Conservation (phyloP, 78 protist genomes). For the Monocercomonoides exilis region DNA sequence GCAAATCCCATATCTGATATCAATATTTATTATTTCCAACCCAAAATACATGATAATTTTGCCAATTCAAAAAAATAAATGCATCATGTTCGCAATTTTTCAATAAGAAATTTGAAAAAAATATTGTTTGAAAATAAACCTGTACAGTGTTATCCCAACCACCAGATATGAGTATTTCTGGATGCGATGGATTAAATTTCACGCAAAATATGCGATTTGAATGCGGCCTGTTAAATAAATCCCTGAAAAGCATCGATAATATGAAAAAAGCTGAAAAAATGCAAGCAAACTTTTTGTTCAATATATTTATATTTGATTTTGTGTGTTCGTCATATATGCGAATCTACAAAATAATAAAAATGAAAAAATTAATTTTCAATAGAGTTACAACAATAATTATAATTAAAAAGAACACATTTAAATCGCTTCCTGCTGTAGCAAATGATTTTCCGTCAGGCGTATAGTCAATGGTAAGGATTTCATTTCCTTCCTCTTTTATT, state of each 20-base stretch:
- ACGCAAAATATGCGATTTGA: constrained; percentile 16
- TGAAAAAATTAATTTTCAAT: background rate
- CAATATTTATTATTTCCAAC: background rate
- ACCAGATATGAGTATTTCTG: constrained; percentile 24
- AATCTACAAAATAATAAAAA: background rate
- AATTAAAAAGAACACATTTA: background rate
- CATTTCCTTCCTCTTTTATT: constrained; percentile 7
- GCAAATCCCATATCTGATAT: background rate
- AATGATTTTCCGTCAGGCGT: background rate
- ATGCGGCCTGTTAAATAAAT: background rate
- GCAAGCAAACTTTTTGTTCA: background rate
- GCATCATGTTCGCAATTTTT: background rate
- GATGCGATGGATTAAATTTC: constrained; percentile 15
- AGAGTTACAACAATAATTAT: background rate
- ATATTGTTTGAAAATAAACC: background rate
- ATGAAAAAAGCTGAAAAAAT: constrained; percentile 1
- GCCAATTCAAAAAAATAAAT: background rate
- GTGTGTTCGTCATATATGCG: constrained; percentile 31
- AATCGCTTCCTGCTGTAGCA: constrained; percentile 39
- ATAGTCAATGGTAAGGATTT: constrained; percentile 27
- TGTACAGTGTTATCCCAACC: constrained; percentile 39
- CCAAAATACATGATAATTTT: background rate
- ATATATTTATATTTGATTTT: background rate
- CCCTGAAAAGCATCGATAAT: background rate
- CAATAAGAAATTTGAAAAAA: too few relatives aligned